A percentile compares a stretch with the other conserved stretches of the same genome.
These are phyloP conservation scores for Medicago ruthenica DNA, from an alignment of 306 rosid species.

Conservation along the genomic window DNA sequence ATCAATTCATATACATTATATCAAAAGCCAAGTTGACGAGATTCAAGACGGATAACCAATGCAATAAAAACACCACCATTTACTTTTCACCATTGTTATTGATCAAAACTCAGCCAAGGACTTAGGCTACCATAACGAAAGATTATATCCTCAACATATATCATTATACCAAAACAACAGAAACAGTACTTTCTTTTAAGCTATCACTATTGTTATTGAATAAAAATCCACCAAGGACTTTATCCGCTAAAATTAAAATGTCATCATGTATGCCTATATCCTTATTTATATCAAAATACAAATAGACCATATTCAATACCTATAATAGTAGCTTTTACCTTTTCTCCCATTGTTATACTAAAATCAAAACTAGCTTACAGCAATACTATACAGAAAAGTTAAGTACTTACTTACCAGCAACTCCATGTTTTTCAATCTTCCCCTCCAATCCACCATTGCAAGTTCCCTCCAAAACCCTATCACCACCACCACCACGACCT, in stretches of 20 bases:
- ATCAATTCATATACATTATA: background rate
- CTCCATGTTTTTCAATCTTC: constrained; percentile 50
- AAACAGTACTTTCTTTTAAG: background rate
- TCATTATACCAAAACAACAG: constrained; percentile 1
- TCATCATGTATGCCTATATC: background rate
- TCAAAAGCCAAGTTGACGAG: constrained; percentile 1
- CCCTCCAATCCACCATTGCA: constrained; percentile 62
- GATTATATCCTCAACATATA: background rate
- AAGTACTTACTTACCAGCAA: constrained; percentile 61
- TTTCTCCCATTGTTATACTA: background rate
- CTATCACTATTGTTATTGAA: background rate
- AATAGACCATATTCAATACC: constrained; percentile 6
- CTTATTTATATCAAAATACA: background rate
- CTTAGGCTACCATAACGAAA: background rate
- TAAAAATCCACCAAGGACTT: background rate
- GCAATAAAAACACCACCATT: background rate
- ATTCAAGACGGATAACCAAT: background rate
- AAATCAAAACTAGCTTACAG: background rate
- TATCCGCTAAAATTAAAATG: background rate
- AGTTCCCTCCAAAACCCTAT: constrained; percentile 42
- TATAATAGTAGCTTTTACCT: constrained; percentile 7
- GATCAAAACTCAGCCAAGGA: background rate
- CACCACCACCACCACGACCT: constrained; percentile 32
- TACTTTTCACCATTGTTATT: background rate
- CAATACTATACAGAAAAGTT: background rate